Evolutionary conservation across 2,329 filamentous ascomycete species (phyloP).

Genomic region (Cladosporium sp.): DNA sequence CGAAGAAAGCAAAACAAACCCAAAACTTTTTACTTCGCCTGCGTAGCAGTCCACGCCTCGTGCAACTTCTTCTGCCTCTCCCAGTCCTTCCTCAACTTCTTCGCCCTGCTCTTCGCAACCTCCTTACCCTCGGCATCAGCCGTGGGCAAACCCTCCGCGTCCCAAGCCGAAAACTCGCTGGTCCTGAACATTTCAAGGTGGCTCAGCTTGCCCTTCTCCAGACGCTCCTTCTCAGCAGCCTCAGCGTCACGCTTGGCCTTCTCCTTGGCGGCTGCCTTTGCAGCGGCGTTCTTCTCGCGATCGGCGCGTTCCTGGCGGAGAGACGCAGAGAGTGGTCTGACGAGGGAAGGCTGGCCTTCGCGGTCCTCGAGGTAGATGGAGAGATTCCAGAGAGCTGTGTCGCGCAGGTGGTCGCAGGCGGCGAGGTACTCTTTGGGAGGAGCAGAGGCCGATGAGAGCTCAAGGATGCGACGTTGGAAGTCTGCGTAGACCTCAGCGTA

Average conservation of each 20-base stretch:
- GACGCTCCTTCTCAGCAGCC: conserved; percentile 51
- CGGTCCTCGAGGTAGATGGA: conserved; percentile 89
- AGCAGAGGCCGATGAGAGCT: conserved; percentile 50
- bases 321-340: conserved; percentile 62
- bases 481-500: conserved; percentile 54
- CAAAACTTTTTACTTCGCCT: background rate
- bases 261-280: conserved; percentile 49
- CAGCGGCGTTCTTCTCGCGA: conserved; percentile 57
- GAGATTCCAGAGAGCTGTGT: conserved; percentile 77
- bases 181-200: conserved; percentile 61
- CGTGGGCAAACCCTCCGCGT: conserved; percentile 77
- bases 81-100: conserved; percentile 88
- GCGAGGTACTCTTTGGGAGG: conserved; percentile 72
- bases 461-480: conserved; percentile 64
- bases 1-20: background rate
- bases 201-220: conserved; percentile 59
- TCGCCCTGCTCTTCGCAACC: conserved; percentile 74
- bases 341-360: conserved; percentile 67
- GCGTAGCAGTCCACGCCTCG: conserved; percentile 55
- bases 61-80: conserved; percentile 85
- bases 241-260: conserved; percentile 56
- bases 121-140: conserved; percentile 77
- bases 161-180: conserved; percentile 73
- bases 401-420: conserved; percentile 78
- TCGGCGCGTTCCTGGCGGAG: conserved; percentile 54